Evolutionary conservation across 2,329 filamentous ascomycete genomes (phyloP), one percentile per base, ranked within the genome.

Genomic region (Fusarium beomiforme): DNA sequence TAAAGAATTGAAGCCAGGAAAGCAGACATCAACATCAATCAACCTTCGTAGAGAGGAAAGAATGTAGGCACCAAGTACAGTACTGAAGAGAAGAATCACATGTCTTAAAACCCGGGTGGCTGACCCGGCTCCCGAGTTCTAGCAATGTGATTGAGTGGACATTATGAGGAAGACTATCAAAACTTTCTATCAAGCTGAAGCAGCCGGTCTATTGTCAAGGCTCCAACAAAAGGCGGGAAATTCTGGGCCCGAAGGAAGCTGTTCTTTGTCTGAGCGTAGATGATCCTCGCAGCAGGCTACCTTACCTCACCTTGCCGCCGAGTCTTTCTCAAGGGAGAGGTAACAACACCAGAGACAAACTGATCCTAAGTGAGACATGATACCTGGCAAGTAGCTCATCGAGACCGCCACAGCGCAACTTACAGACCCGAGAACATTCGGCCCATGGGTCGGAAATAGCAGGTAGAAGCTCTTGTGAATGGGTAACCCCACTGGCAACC

Each of bases 341-440:
- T 57, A 59, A 67, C 51, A 57, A 59, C 60, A 59, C 13, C 54
- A 61, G 50, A 71, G 67, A 67, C 64, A 75, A 69, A 64, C 61
- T 54, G 67, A 58, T 47, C 31, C 36, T 53, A 57, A 46, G 67
- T 76, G 72, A 76, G 74, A 76, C 74, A 76, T 67, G 69, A 71
- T 58, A 69, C 69, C 64, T 67, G 37, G 57, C 74, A 60, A 74
- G 63, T 76, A 69, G 72, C 59, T 67, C 66, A 60, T 72, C 65
- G 67, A 76, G 71, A 75, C 74, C 69, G 74, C 72, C 74, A 75
- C 74, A 76, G 61, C 67, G 67, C 69, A 75, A 59, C 61, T 67
- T 54, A 60, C 62, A 68, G 64, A 72, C 73, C 64, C 64, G 57
- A 72, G 66, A 58, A 55, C 61, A 69, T 64, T 64, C 71, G 73